These are phyloP conservation scores for Chrysosphaeria jannelii DNA, from an alignment of 2,329 filamentous ascomycete genomes.

Conservation along the genomic window DNA sequence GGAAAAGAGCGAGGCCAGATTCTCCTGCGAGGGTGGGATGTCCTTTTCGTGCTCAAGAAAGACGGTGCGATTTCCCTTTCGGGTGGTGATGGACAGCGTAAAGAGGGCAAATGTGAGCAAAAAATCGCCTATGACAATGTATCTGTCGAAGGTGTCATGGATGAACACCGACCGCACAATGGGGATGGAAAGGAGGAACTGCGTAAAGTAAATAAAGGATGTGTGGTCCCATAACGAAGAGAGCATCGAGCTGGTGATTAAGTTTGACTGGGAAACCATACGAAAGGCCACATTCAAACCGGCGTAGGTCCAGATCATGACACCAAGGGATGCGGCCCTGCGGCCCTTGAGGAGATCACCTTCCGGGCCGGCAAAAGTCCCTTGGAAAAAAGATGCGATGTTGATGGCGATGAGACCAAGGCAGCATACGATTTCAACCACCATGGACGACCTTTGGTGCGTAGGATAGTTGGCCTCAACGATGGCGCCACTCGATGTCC, in stretches of 20 bases:
- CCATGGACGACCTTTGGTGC: constrained; percentile 37
- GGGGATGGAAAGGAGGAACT: constrained; percentile 50
- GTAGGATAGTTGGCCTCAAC: constrained; percentile 48
- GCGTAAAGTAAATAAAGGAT: constrained; percentile 46
- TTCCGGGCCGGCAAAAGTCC: constrained; percentile 19
- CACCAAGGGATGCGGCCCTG: constrained; percentile 31
- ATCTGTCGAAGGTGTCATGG: constrained; percentile 33
- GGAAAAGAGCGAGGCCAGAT: constrained; percentile 66
- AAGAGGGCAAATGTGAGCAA: constrained; percentile 43
- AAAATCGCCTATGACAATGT: constrained; percentile 45
- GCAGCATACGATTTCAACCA: constrained; percentile 48
- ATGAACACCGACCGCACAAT: constrained; percentile 68
- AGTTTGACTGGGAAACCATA: constrained; percentile 33
- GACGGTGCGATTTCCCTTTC: constrained; percentile 78
- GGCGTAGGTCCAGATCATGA: constrained; percentile 58
- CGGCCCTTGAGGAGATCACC: constrained; percentile 11
- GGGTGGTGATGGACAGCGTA: constrained; percentile 45
- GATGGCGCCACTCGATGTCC: constrained; percentile 26
- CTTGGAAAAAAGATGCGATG: constrained; percentile 27
- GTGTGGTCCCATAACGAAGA: constrained; percentile 82
- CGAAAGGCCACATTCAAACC: constrained; percentile 42
- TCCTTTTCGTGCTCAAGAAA: constrained; percentile 68
- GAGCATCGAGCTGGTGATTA: too few relatives aligned
- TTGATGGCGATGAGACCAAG: constrained; percentile 41
- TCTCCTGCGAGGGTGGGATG: constrained; percentile 63